Conservation (phyloP, 345 rosid genomes). For the Lumnitzera littorea region DNA sequence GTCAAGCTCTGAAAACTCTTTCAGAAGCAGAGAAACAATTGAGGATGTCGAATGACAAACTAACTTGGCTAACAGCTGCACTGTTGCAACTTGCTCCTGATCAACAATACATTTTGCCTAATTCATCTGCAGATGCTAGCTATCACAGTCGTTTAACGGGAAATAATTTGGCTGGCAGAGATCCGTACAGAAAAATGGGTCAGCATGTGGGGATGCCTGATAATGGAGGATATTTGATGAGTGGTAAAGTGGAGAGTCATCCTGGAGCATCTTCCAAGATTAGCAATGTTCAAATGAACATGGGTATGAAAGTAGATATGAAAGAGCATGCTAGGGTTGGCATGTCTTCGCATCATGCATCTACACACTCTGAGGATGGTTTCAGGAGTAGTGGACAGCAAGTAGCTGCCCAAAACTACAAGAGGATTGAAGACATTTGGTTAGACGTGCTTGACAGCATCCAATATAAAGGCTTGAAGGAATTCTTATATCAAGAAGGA, state of each 20-base stretch:
- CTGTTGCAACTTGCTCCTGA: slow-evolving; percentile 98
- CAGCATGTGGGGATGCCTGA: slow-evolving; percentile 23
- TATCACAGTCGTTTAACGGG: slow-evolving; percentile 39
- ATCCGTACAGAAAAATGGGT: slow-evolving; percentile 24
- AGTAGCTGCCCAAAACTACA: slow-evolving; percentile 27
- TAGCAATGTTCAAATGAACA: slow-evolving; percentile 13
- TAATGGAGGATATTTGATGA: slow-evolving; percentile 27
- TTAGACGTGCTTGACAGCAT: slow-evolving; percentile 61
- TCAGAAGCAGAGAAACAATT: slow-evolving; percentile 97
- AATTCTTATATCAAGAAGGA: slow-evolving; percentile 79
- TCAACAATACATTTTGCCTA: slow-evolving; percentile 65
- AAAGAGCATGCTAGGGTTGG: slow-evolving; percentile 27
- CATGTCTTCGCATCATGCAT: slow-evolving; percentile 26
- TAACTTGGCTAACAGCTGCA: slow-evolving; percentile 97
- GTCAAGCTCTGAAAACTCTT: slow-evolving; percentile 82
- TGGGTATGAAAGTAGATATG: slow-evolving; percentile 26
- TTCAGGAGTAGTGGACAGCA: slow-evolving; percentile 17
- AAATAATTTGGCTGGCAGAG: slow-evolving; percentile 30
- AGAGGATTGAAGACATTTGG: slow-evolving; percentile 78
- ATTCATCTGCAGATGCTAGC: slow-evolving; percentile 59
- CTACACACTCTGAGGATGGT: slow-evolving; percentile 14
- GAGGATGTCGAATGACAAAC: slow-evolving; percentile 80
- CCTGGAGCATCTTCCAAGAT: slow-evolving; percentile 23
- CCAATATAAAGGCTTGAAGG: slow-evolving; percentile 41
- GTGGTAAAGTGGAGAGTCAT: slow-evolving; percentile 28